A percentile compares a stretch with the other conserved stretches of the same genome.
Evolutionary conservation across 352 stramenopile genomes (phyloP).

Genomic region (Phytophthora quininea): DNA sequence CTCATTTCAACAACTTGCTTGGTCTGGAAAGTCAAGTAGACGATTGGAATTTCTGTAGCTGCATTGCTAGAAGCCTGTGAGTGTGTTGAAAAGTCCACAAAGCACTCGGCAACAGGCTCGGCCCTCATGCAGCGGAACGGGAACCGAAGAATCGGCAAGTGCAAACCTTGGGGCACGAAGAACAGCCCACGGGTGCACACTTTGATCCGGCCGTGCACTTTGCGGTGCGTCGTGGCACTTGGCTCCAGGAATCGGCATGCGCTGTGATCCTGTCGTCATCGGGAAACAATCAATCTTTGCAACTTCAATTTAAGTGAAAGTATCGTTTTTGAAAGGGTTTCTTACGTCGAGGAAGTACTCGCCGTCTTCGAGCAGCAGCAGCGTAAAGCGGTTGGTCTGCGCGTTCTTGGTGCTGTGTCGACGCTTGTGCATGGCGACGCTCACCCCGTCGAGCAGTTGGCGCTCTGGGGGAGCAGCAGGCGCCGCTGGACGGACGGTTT

Average conservation of each 20-base stretch:
- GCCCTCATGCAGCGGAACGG: conserved; percentile 70
- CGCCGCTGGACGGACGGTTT: too few species aligned
- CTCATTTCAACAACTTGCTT: conserved; percentile 76
- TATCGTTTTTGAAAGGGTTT: conserved; percentile 19
- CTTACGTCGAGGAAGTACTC: conserved; percentile 91
- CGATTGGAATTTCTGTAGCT: conserved; percentile 3
- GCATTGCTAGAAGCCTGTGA: conserved; percentile 2
- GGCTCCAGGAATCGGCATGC: conserved; percentile 67
- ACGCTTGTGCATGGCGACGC: conserved; percentile 31
- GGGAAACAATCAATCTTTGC: neutral
- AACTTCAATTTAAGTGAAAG: conserved; percentile 19
- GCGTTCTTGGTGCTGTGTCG: conserved; percentile 39
- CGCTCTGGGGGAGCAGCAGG: too few species aligned
- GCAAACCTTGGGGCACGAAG: conserved; percentile 84
- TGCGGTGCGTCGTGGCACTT: conserved; percentile 35
- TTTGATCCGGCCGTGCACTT: conserved; percentile 70
- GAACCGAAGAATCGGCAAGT: conserved; percentile 79
- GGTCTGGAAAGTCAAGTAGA: conserved; percentile 70
- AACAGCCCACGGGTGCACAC: conserved; percentile 90
- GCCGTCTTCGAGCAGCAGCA: conserved; percentile 91
- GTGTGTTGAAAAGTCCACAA: conserved; percentile 29
- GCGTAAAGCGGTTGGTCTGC: conserved; percentile 79
- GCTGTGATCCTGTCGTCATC: conserved; percentile 60
- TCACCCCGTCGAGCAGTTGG: neutral
- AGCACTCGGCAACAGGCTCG: conserved; percentile 59